A percentile compares a stretch with the other conserved stretches of the same genome.
Conservation (phyloP, 306 rosid genomes). For the Trifolium fragiferum region DNA sequence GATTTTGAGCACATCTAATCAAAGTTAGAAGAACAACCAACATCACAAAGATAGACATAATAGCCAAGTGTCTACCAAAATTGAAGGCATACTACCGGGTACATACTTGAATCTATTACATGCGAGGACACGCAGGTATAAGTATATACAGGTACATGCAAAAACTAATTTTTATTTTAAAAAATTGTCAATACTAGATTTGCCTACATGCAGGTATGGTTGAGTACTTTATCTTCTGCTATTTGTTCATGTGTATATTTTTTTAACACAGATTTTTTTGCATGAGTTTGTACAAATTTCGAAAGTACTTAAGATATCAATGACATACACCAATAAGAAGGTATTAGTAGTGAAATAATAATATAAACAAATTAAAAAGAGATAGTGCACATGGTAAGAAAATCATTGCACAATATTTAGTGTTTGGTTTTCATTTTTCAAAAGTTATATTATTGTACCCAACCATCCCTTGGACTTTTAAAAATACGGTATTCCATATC, state of each 20-base stretch:
- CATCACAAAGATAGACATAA: not conserved
- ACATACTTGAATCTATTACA: not conserved
- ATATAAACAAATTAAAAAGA: not conserved
- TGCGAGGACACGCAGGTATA: no score
- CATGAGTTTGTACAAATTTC: conserved; percentile 1
- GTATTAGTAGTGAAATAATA: not conserved
- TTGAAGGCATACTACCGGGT: not conserved
- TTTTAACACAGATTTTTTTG: not conserved
- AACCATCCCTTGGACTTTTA: not conserved
- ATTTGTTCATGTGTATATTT: not conserved
- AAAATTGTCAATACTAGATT: not conserved
- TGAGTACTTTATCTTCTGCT: not conserved
- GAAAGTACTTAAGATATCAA: conserved; percentile 9
- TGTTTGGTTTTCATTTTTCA: not conserved
- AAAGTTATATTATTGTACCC: not conserved
- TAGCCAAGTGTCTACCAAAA: not conserved
- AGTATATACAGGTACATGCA: not conserved
- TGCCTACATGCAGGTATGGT: not conserved
- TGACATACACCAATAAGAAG: not conserved
- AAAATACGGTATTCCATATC: not conserved
- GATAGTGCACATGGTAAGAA: not conserved
- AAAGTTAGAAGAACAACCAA: conserved; percentile 1
- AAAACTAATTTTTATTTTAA: not conserved
- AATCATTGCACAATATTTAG: not conserved
- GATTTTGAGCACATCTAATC: not conserved